Base-by-base conservation (phyloP, 139 green algal genomes). In the Coelastrella sp. region DNA sequence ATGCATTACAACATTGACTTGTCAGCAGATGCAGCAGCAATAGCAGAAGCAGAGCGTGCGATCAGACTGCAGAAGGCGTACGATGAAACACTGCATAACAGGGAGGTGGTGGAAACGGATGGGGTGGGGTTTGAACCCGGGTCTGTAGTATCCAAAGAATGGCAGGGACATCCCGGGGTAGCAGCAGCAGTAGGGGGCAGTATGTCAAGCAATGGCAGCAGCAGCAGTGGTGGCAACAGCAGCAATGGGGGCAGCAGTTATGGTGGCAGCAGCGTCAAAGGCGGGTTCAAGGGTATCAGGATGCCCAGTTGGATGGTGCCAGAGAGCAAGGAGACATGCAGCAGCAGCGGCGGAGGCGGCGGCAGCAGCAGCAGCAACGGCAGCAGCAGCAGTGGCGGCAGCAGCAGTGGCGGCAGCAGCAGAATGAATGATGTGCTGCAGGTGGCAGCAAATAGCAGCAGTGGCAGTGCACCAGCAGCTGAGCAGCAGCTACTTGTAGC, bases 81-180 rank as follows among this genome's bases (percentile, higher is more conserved):
- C 35, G 66, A 69, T 23, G 53, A 69, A 37, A 82, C 75, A 17
- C 34, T 82, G 13, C 75, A 82, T 41, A 81, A 81, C 48, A 43
- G 73, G 32, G 73, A 68, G 50, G 37, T 38, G 21, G 50, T 81
- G 4, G 48, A 79, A 13, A 9, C 45, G 15, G 45, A 57, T 57
- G 11, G 11, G 15, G 0, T 13, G 1, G 1, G 11, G 11, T 9
- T 13, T 57, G 45, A 13, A 23, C 45, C n/a, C n/a, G n/a, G n/a
- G n/a, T n/a, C n/a, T n/a, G n/a, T n/a, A n/a, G n/a, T n/a, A n/a
- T n/a, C n/a, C n/a, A n/a, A n/a, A n/a, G n/a, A n/a, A n/a, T n/a
- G n/a, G n/a, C n/a, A n/a, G n/a, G n/a, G n/a, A n/a, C n/a, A n/a
- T n/a, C 53, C 53, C 21, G 53, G 53, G 17, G 5, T 64, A 64